Base-by-base conservation (phyloP, 169 alveolate species). In the Plasmodium chabaudi region DNA sequence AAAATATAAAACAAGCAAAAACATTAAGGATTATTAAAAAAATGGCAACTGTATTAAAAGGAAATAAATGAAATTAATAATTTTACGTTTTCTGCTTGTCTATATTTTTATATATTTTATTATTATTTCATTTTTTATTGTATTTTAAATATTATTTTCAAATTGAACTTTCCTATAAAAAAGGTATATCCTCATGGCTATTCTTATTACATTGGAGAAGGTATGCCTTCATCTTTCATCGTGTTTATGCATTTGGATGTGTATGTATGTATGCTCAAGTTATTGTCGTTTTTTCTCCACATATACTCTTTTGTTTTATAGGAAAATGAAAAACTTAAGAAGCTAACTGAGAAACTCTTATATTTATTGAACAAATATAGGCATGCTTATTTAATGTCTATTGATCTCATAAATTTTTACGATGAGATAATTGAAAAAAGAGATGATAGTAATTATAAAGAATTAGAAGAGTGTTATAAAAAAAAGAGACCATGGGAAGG, bases 301-400 rank as follows among this genome's bases (percentile, higher is more conserved):
- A 23, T 46, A 34, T 3, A 4, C 19, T 27, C 55, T 63, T 84
- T 23, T 34, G 42, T 34, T 34, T 27, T 34, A 34, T 23, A 84
- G 91, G 84, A 84, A 46, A 84, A 56, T 84, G 64, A 10, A 42
- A 55, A 49, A 64, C 63, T 84, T 25, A 68, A 84, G 64, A 84
- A 65, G 67, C 6, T 84, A 17, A 69, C 21, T 42, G 91, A 69
- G n/a, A 84, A 84, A 61, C 87, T 84, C 13, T 23, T 84, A 19
- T 44, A 60, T 21, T 12, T 84, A 25, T 13, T 84, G 67, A 84
- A 84, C 49, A 84, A 59, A 49, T 84, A 84, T 51, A 68, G 91
- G 49, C 60, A 55, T 21, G 91, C 91, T 17, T 84, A 84, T 59
- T 46, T 84, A 55, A 68, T 57, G 60, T 57, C 91, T 10, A 5